Percentiles rank a stretch among this genome's conserved stretches.
phyloP scores from a whole-genome alignment of 805 yeast genomes.

The Candida ficus region DNA sequence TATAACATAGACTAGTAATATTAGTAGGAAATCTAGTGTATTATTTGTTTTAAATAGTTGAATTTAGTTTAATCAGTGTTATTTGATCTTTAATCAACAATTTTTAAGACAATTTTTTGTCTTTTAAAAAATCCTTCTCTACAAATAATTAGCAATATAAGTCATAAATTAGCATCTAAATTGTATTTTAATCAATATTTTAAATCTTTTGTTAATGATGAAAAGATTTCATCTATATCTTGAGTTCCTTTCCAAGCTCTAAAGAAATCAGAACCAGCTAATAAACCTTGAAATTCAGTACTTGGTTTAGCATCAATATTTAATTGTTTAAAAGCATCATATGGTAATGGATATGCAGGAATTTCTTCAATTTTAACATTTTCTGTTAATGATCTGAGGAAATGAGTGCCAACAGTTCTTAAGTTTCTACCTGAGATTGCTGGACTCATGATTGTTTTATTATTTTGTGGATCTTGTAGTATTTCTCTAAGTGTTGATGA shows the following conservation, averaged over 20 bases:
- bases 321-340: conserved; percentile 19
- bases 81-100: too few relatives aligned
- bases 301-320: conserved; percentile 5
- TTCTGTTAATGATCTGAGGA: conserved; percentile 16
- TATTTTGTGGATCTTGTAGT: conserved; percentile 15
- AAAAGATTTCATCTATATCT: conserved; percentile 12
- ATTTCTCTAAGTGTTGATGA: conserved; percentile 13
- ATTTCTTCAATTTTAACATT: conserved; percentile 2
- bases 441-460: conserved; percentile 25
- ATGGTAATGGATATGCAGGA: conserved; percentile 25
- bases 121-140: too few relatives aligned
- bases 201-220: conserved; percentile 5
- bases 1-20: too few relatives aligned
- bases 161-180: too few relatives aligned
- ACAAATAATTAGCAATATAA: too few relatives aligned
- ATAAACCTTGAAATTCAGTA: conserved; percentile 9
- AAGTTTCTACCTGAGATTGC: conserved; percentile 23
- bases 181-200: conserved; percentile 1
- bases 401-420: conserved; percentile 21
- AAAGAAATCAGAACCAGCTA: conserved; percentile 17
- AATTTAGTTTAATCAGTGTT: too few relatives aligned
- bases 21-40: too few relatives aligned
- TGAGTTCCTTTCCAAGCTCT: conserved; percentile 17
- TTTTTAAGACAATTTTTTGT: too few relatives aligned
- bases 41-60: too few relatives aligned